Evolutionary conservation across 768 basidiomycete genomes (phyloP).

Genomic region (Pleurotus citrinopileatus): DNA sequence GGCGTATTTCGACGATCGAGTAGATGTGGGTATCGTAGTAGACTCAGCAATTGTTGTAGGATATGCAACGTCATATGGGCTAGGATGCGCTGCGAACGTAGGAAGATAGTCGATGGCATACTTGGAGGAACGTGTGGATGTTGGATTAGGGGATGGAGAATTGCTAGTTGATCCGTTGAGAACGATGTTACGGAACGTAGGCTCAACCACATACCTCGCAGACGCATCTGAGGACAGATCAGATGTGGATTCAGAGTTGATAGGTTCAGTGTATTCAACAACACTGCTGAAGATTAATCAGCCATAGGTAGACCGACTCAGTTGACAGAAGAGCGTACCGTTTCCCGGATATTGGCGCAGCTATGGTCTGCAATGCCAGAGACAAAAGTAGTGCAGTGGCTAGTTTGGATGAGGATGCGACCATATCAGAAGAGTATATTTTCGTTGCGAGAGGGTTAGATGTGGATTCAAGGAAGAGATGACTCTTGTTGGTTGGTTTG

Average conservation of each 20-base stretch:
- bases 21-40: not conserved
- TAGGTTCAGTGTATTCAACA: no score
- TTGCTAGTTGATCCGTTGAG: not conserved
- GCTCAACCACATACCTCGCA: not conserved
- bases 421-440: not conserved
- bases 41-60: not conserved
- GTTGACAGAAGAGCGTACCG: not conserved
- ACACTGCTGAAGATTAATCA: not conserved
- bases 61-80: not conserved
- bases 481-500: not conserved
- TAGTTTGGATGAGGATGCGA: not conserved
- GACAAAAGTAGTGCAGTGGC: not conserved
- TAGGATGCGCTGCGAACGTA: not conserved
- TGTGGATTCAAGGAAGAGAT: not conserved
- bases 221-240: no score
- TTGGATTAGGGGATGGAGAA: not conserved
- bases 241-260: no score
- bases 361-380: not conserved
- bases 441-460: not conserved
- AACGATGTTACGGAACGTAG: not conserved
- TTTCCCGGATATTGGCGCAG: not conserved
- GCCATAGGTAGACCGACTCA: not conserved
- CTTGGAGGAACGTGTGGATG: not conserved
- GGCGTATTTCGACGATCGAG: constrained; percentile 3
- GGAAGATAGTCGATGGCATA: constrained; percentile 1